phyloP scores from a whole-genome alignment of 805 yeast genomes.

The Isabelozyma heimii region DNA sequence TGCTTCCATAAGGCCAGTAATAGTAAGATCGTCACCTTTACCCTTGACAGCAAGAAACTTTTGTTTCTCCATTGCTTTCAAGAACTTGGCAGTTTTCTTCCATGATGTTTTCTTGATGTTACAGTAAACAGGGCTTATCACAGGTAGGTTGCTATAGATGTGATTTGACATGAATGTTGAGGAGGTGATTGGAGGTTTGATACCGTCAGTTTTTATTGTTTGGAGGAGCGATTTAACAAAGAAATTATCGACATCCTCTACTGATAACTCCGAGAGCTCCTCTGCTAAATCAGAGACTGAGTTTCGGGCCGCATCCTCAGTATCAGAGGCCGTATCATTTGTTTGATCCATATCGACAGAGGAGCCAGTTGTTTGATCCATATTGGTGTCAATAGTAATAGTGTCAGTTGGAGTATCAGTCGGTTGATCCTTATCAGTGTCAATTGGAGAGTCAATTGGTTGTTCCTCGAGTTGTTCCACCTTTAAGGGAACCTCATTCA shows the following conservation, averaged over 20 bases:
- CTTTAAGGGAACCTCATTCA: conserved; percentile 37
- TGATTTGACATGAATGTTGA: conserved; percentile 74
- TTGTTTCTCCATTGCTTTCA: conserved; percentile 82
- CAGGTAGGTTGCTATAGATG: conserved; percentile 71
- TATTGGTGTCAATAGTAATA: too few relatives aligned
- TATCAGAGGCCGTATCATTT: too few relatives aligned
- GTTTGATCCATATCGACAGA: too few relatives aligned
- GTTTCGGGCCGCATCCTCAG: too few relatives aligned
- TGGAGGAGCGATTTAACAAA: conserved; percentile 71
- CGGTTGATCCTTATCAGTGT: not conserved
- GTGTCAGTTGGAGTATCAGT: not conserved
- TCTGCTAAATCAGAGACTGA: conserved; percentile 30
- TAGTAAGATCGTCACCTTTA: conserved; percentile 74
- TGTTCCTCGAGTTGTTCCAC: conserved; percentile 1
- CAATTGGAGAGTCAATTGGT: not conserved
- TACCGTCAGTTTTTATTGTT: conserved; percentile 54
- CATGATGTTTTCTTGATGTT: conserved; percentile 79
- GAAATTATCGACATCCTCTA: conserved; percentile 71
- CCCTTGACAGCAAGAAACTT: conserved; percentile 72
- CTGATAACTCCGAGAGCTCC: conserved; percentile 37
- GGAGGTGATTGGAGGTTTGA: conserved; percentile 65
- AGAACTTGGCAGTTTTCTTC: conserved; percentile 83
- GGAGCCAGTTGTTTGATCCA: too few relatives aligned
- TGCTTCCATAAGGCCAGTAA: conserved; percentile 49
- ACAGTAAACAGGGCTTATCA: conserved; percentile 49